phyloP scores from a whole-genome alignment of 768 basidiomycete genomes.

The Mycena alexandri region DNA sequence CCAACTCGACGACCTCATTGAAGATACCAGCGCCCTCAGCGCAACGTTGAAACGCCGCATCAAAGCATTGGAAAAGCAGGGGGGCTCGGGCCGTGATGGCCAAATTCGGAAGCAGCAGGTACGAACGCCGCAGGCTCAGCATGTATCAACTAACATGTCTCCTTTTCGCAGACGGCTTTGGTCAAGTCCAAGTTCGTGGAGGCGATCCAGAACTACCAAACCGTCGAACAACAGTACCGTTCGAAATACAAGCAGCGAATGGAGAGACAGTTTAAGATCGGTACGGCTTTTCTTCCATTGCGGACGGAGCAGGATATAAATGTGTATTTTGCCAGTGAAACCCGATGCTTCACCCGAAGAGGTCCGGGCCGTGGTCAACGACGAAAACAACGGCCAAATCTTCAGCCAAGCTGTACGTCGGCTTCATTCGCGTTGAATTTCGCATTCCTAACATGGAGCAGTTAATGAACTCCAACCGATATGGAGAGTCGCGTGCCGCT shows the following conservation, averaged over 20 bases:
- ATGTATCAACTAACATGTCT: not conserved
- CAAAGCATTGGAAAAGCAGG: constrained; percentile 76
- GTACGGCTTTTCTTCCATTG: constrained; percentile 51
- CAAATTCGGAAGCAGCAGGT: constrained; percentile 87
- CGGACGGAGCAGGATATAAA: constrained; percentile 5
- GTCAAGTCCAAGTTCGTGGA: constrained; percentile 87
- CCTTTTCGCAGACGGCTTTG: constrained; percentile 61
- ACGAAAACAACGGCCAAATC: constrained; percentile 85
- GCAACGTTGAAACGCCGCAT: constrained; percentile 77
- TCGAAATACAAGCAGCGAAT: constrained; percentile 84
- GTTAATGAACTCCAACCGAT: constrained; percentile 93
- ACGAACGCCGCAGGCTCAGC: constrained; percentile 25
- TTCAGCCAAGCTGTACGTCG: constrained; percentile 87
- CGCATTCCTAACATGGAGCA: constrained; percentile 45
- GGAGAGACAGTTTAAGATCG: constrained; percentile 90
- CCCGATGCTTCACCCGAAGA: constrained; percentile 94
- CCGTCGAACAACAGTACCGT: constrained; percentile 85
- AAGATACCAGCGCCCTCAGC: constrained; percentile 79
- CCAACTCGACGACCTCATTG: constrained; percentile 76
- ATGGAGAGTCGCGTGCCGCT: constrained; percentile 88
- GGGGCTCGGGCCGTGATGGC: constrained; percentile 74
- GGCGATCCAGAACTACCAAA: constrained; percentile 87
- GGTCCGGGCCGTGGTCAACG: constrained; percentile 86
- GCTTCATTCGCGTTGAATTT: not conserved
- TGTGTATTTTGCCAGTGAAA: constrained; percentile 68